A percentile compares a stretch with the other conserved stretches of the same genome.
Evolutionary conservation across 352 stramenopile species (phyloP).

Genomic region (Pythium periplocum): DNA sequence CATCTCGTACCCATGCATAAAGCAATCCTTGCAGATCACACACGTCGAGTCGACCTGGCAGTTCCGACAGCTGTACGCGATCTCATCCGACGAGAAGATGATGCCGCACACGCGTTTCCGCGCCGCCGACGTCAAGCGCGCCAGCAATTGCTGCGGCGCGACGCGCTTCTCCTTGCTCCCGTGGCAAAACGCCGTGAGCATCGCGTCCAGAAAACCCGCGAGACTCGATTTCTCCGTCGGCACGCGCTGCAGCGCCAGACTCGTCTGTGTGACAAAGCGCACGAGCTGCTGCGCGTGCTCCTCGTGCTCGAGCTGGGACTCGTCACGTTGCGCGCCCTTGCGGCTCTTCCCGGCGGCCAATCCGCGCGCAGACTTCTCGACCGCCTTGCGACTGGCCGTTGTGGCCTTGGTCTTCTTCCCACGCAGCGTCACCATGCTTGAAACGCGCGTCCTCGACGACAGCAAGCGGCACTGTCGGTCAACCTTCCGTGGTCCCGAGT

Average conservation of each 20-base stretch:
- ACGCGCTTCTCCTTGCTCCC: conserved; percentile 44
- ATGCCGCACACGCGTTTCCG: conserved; percentile 75
- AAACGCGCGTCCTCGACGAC: not conserved
- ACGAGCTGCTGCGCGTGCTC: conserved; percentile 32
- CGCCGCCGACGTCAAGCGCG: conserved; percentile 50
- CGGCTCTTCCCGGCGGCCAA: conserved; percentile 11
- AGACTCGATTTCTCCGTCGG: conserved; percentile 12
- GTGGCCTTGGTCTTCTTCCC: conserved; percentile 65
- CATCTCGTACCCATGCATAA: conserved; percentile 56
- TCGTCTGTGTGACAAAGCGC: conserved; percentile 40
- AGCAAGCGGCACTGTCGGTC: too few relatives aligned
- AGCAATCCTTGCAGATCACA: conserved; percentile 85
- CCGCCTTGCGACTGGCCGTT: conserved; percentile 45
- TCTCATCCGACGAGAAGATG: conserved; percentile 83
- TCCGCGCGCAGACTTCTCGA: conserved; percentile 29
- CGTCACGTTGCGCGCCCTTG: conserved; percentile 18
- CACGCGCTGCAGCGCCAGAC: conserved; percentile 22
- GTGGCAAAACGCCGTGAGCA: conserved; percentile 49
- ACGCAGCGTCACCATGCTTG: conserved; percentile 53
- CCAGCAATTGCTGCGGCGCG: conserved; percentile 45
- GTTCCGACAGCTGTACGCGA: conserved; percentile 85
- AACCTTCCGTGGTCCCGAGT: too few relatives aligned
- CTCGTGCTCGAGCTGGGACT: conserved; percentile 13
- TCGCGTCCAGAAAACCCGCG: conserved; percentile 31
- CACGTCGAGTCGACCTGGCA: conserved; percentile 83